Conservation (phyloP, 441 rosid genomes). For the Kokia cookei region DNA sequence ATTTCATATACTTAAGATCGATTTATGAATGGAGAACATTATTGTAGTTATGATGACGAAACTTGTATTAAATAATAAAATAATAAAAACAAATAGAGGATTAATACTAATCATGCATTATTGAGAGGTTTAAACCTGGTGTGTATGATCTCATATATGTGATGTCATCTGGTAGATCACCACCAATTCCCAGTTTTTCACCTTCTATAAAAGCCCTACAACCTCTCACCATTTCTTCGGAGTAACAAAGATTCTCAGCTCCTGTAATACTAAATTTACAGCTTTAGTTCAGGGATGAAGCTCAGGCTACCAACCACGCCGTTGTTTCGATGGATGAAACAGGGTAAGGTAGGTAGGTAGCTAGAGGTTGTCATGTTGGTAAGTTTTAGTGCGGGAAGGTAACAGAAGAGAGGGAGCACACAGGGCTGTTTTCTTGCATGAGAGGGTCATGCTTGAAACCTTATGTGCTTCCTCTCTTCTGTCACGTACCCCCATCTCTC, state of each 20-base stretch:
- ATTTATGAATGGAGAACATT: no score
- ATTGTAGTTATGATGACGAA: neutral
- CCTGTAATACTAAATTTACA: neutral
- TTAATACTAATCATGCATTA: neutral
- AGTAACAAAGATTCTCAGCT: neutral
- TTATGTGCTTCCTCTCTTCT: constrained; percentile 13
- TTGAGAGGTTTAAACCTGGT: neutral
- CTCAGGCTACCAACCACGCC: neutral
- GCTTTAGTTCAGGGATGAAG: neutral
- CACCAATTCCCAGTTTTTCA: neutral
- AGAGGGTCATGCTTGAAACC: neutral
- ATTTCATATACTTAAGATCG: no score
- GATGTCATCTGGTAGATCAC: constrained; percentile 3
- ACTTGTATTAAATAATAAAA: neutral
- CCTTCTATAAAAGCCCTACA: neutral
- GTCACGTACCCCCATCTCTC: neutral
- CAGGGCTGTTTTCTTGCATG: constrained; percentile 2
- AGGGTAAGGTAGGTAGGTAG: neutral
- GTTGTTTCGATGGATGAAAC: neutral
- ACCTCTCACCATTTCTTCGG: neutral
- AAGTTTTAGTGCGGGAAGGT: neutral
- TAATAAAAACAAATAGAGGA: neutral
- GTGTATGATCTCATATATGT: neutral
- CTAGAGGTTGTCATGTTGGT: neutral
- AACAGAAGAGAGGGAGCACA: constrained; percentile 22